These are phyloP conservation scores for Microthyrium microscopicum DNA, from an alignment of 2,329 filamentous ascomycete genomes.

Conservation along the genomic window DNA sequence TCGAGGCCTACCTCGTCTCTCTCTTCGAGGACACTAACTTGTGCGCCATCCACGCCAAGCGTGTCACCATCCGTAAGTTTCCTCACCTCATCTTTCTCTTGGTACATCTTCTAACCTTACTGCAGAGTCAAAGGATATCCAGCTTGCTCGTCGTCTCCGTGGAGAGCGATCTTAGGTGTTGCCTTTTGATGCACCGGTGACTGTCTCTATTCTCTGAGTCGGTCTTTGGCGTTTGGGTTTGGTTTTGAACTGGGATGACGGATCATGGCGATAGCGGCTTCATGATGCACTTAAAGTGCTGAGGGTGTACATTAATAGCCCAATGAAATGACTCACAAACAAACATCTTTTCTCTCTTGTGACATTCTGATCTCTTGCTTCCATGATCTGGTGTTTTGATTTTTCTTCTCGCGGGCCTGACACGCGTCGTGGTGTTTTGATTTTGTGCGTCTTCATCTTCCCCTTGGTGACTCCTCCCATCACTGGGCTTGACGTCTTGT, in stretches of 20 bases:
- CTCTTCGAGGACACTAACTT: constrained; percentile 95
- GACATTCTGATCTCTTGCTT: too few relatives aligned
- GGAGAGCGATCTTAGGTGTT: constrained; percentile 33
- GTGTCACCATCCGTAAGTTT: constrained; percentile 58
- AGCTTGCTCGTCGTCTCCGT: constrained; percentile 52
- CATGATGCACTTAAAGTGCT: constrained; percentile 3
- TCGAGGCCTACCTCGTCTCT: constrained; percentile 91
- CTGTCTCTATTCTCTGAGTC: too few relatives aligned
- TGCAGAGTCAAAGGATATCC: constrained; percentile 87
- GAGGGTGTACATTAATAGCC: constrained; percentile 8
- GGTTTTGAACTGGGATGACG: constrained; percentile 1
- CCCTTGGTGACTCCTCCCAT: too few relatives aligned
- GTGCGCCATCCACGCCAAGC: constrained; percentile 90
- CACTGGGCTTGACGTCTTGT: too few relatives aligned
- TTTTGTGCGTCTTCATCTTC: too few relatives aligned
- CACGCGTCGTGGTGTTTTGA: too few relatives aligned
- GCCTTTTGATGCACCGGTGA: constrained; percentile 2
- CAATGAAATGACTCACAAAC: too few relatives aligned
- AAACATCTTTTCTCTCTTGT: too few relatives aligned
- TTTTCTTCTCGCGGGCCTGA: too few relatives aligned
- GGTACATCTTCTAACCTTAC: constrained; percentile 1
- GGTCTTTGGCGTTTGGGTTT: neutral
- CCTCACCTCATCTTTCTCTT: constrained; percentile 3
- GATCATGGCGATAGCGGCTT: constrained; percentile 1
- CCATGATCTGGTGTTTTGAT: too few relatives aligned